phyloP scores from a whole-genome alignment of 345 rosid species.

The Trapa bicornis region DNA sequence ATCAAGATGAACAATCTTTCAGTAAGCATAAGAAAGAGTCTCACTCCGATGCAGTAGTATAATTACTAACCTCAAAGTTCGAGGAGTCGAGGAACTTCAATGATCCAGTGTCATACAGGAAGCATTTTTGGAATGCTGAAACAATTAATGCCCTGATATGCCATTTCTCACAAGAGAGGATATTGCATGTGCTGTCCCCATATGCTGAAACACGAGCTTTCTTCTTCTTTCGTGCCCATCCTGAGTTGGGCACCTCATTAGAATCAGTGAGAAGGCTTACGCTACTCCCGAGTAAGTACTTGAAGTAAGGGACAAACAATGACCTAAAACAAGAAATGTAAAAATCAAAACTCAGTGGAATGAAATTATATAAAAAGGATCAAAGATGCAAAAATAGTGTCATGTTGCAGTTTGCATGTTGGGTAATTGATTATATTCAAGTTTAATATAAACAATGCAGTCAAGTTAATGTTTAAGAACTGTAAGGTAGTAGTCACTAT shows the following conservation, averaged over 20 bases:
- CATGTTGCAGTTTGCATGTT: not conserved
- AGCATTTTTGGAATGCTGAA: slow-evolving; percentile 73
- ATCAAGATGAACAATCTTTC: slow-evolving; percentile 3
- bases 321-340: slow-evolving; percentile 33
- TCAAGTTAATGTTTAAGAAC: not conserved
- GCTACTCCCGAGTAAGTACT: slow-evolving; percentile 57
- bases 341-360: not conserved
- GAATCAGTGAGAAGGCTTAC: slow-evolving; percentile 44
- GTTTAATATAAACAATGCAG: not conserved
- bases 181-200: slow-evolving; percentile 10
- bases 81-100: slow-evolving; percentile 71
- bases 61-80: slow-evolving; percentile 51
- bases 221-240: slow-evolving; percentile 54
- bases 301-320: slow-evolving; percentile 83
- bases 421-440: not conserved
- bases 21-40: not conserved
- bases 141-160: slow-evolving; percentile 66
- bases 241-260: slow-evolving; percentile 20
- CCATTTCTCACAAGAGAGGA: slow-evolving; percentile 42
- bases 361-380: not conserved
- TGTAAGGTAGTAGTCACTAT: too few species aligned
- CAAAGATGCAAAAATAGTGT: not conserved
- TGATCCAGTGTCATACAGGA: slow-evolving; percentile 62
- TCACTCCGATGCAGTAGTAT: not conserved
- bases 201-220: slow-evolving; percentile 56